A percentile compares a stretch with the other conserved stretches of the same genome.
Conservation (phyloP, 2,329 filamentous ascomycete species). For the Ambrosiella beaveri region DNA sequence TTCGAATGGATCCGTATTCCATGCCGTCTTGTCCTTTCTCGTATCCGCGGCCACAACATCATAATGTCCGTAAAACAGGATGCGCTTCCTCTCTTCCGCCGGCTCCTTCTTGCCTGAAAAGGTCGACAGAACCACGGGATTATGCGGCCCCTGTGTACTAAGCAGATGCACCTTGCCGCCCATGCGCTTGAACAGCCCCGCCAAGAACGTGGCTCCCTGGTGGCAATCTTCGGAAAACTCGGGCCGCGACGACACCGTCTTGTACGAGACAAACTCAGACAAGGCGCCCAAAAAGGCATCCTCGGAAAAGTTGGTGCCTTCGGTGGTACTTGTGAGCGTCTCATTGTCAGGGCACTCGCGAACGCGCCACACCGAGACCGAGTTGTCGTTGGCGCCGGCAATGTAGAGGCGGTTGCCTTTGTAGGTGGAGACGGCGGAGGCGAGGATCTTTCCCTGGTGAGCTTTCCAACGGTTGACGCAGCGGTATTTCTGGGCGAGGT, state of each 20-base stretch:
- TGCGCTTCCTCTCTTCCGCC: conserved; percentile 55
- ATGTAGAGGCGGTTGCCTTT: conserved; percentile 69
- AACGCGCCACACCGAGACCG: conserved; percentile 76
- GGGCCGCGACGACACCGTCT: conserved; percentile 73
- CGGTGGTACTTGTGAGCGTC: conserved; percentile 24
- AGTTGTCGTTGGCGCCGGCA: conserved; percentile 84
- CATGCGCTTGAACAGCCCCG: conserved; percentile 77
- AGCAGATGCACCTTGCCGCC: conserved; percentile 82
- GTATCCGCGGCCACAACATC: conserved; percentile 86
- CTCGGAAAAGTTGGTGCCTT: conserved; percentile 9
- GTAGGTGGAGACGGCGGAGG: conserved; percentile 58
- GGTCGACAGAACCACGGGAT: conserved; percentile 83
- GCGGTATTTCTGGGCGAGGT: conserved; percentile 65
- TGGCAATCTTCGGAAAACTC: conserved; percentile 85
- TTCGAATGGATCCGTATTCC: conserved; percentile 78
- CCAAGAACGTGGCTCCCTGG: conserved; percentile 77
- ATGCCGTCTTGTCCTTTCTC: conserved; percentile 49
- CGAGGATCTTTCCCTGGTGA: conserved; percentile 72
- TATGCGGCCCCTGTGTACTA: conserved; percentile 61
- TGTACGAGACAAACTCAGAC: conserved; percentile 75
- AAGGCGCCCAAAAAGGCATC: conserved; percentile 53
- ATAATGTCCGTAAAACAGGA: conserved; percentile 96
- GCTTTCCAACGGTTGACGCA: conserved; percentile 63
- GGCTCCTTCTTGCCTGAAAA: conserved; percentile 62
- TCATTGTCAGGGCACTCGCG: conserved; percentile 26